Evolutionary conservation across 2,329 filamentous ascomycete species (phyloP).

Genomic region (Cercospora nicotianae): DNA sequence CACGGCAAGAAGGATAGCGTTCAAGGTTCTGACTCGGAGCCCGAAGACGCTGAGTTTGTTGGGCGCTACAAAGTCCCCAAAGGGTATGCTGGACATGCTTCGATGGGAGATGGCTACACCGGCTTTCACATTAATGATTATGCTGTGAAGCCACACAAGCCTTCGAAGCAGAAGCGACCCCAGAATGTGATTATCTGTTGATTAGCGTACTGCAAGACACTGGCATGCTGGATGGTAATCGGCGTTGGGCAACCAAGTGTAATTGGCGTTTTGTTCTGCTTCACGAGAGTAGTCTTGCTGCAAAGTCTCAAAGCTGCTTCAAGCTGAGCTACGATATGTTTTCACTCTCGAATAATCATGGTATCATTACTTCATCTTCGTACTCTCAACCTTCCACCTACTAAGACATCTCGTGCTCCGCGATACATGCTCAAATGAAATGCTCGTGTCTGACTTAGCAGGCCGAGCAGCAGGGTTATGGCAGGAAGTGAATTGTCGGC

Average conservation of each 20-base stretch:
- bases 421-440: neutral
- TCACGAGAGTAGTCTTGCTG: neutral
- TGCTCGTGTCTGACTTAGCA: neutral
- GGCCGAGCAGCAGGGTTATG: neutral
- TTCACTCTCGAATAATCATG: neutral
- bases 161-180: conserved; percentile 10
- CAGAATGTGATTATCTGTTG: conserved; percentile 17
- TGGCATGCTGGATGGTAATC: neutral
- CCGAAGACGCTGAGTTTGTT: neutral
- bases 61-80: conserved; percentile 4
- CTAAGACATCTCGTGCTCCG: neutral
- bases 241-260: neutral
- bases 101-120: conserved; percentile 10
- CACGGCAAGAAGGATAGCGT: conserved; percentile 10
- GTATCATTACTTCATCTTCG: neutral
- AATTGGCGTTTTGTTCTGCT: neutral
- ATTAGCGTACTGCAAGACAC: neutral
- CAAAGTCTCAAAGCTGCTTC: conserved; percentile 5
- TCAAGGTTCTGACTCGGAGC: conserved; percentile 1
- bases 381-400: neutral
- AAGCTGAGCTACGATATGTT: neutral
- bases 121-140: neutral
- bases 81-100: conserved; percentile 12
- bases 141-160: conserved; percentile 1
- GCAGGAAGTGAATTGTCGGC: neutral